Base-by-base conservation (phyloP, 2,329 filamentous ascomycete species). In the Elsinoe arachidis region DNA sequence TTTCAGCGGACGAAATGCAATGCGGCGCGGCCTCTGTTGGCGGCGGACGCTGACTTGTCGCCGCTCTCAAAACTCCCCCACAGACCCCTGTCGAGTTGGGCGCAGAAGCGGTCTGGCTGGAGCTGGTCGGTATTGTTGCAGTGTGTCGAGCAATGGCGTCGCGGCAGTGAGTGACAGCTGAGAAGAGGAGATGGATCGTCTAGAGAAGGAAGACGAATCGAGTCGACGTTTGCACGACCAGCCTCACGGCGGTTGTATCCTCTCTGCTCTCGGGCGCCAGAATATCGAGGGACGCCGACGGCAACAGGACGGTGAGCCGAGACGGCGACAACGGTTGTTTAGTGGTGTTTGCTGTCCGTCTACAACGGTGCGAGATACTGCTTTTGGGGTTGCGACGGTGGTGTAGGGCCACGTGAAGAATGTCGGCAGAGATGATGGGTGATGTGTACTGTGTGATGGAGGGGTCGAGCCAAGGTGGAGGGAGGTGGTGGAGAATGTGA, bases 191-290 rank as follows among this genome's bases (percentile, higher is more conserved):
- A 47, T 56, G 54, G 39, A 26, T 30, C 7, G n/a, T 26, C 21
- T 34, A 38, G 49, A 37, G 26, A 49, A 46, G 41, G 43, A 46
- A 56, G 30, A 46, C 33, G 54, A 33, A 56, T 43, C 33, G 43
- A 56, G 54, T 38, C 41, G 54, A 56, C 54, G 54, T 56, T 56
- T 30, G 38, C 26, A 26, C 41, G 30, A 56, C 54, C 54, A 56
- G 43, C 54, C 54, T 49, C 54, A 15, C 54, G 43, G 49, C 49
- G 49, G 49, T 53, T 39, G 49, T 53, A 53, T 39, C 49, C 26
- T 53, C 49, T 53, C 2, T 39, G 35, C 33, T 53, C 33, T 39
- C 12, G 33, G 39, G 23, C 11, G 49, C 49, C 49, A 53, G 49
- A 53, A 39, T 53, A 53, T 53, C 34, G 49, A 53, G 49, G 26